These are phyloP conservation scores for Aspergillus puulaauensis DNA, from an alignment of 2,329 filamentous ascomycete genomes.

Conservation along the genomic window DNA sequence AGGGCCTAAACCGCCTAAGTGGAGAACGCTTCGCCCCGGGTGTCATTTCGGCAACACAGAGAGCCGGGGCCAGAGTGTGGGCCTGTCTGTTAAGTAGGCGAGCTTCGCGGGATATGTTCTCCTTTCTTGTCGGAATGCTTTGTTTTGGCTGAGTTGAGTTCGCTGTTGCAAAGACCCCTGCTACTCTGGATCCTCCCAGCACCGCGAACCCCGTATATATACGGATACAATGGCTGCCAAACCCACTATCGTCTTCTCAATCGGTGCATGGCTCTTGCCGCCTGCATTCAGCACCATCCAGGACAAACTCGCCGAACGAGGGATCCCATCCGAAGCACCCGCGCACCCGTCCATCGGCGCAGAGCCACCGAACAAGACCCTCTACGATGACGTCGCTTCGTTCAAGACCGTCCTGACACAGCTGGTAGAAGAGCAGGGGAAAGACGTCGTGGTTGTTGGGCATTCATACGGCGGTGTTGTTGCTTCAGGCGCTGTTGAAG, in stretches of 20 bases:
- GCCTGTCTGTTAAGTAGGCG: too few relatives aligned
- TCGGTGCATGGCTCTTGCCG: slow-evolving; percentile 42
- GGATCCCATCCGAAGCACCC: slow-evolving; percentile 32
- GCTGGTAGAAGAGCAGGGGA: slow-evolving; percentile 27
- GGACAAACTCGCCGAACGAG: slow-evolving; percentile 30
- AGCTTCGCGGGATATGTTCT: too few relatives aligned
- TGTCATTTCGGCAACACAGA: too few relatives aligned
- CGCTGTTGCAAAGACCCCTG: too few relatives aligned
- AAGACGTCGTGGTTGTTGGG: slow-evolving; percentile 28
- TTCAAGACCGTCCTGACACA: slow-evolving; percentile 14
- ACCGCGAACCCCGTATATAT: not conserved
- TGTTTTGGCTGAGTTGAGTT: too few relatives aligned
- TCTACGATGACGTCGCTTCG: slow-evolving; percentile 36
- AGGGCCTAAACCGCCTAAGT: too few relatives aligned
- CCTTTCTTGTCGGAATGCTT: too few relatives aligned
- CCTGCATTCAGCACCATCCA: slow-evolving; percentile 30
- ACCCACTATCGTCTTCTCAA: slow-evolving; percentile 37
- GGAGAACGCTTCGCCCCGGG: too few relatives aligned
- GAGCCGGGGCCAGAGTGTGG: too few relatives aligned
- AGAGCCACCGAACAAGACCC: slow-evolving; percentile 33
- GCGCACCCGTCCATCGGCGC: slow-evolving; percentile 29
- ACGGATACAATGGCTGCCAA: slow-evolving; percentile 5
- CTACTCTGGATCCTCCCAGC: not conserved
- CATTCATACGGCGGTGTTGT: slow-evolving; percentile 39
- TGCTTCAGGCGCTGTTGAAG: slow-evolving; percentile 29